These are phyloP conservation scores for Umbilicaria muhlenbergii DNA, from an alignment of 495 filamentous ascomycete genomes.

Conservation along the genomic window DNA sequence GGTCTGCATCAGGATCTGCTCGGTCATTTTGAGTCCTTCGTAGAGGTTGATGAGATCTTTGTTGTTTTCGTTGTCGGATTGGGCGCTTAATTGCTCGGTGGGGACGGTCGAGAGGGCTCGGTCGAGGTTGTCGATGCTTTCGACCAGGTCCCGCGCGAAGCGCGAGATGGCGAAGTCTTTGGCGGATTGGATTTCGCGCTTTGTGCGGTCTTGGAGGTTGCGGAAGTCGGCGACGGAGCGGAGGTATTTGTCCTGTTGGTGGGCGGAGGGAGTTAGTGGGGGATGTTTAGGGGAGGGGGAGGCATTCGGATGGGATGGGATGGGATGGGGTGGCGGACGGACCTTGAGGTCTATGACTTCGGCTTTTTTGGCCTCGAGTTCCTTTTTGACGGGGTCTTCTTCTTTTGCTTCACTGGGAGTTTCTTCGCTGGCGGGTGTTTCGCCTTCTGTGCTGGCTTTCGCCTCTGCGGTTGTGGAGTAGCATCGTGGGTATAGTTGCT, in stretches of 20 bases:
- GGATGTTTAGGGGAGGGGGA: neutral
- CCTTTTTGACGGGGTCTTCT: constrained; percentile 35
- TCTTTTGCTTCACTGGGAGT: constrained; percentile 14
- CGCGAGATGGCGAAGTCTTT: constrained; percentile 87
- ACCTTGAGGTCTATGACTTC: constrained; percentile 84
- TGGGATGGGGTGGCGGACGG: constrained; percentile 11
- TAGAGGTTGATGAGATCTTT: constrained; percentile 68
- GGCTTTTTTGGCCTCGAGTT: constrained; percentile 71
- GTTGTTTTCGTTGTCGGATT: constrained; percentile 35
- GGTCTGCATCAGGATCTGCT: constrained; percentile 72
- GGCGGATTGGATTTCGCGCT: constrained; percentile 73
- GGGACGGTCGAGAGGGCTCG: constrained; percentile 72
- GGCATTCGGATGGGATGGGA: no score
- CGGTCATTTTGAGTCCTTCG: constrained; percentile 86
- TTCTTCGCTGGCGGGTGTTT: constrained; percentile 16
- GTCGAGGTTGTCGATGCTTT: constrained; percentile 92
- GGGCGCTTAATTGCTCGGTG: no score
- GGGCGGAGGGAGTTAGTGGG: constrained; percentile 2
- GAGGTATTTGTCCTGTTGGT: constrained; percentile 72
- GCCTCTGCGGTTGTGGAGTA: constrained; percentile 8
- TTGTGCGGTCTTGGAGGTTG: constrained; percentile 88
- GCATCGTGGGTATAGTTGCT: constrained; percentile 1
- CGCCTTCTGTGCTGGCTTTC: constrained; percentile 18
- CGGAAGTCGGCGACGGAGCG: constrained; percentile 91
- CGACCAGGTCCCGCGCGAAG: constrained; percentile 88